A percentile compares a stretch with the other conserved stretches of the same genome.
phyloP scores from a whole-genome alignment of 345 rosid species.

The Linum trigynum region DNA sequence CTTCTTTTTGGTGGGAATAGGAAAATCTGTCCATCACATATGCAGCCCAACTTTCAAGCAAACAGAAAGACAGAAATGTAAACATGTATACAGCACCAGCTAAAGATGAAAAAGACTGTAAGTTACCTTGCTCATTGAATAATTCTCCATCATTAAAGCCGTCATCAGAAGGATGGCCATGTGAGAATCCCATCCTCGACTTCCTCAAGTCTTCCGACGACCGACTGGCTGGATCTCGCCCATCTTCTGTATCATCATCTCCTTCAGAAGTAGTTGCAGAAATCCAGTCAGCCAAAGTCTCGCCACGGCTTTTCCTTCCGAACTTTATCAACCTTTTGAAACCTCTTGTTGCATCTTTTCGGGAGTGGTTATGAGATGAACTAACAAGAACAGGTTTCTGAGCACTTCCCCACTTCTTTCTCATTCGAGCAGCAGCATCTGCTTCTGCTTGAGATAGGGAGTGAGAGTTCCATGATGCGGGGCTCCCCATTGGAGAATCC shows the following conservation, averaged over 20 bases:
- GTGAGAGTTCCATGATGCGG: slow-evolving; percentile 82
- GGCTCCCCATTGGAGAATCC: slow-evolving; percentile 86
- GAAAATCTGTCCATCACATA: too few relatives aligned
- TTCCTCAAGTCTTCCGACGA: slow-evolving; percentile 91
- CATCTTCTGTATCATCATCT: slow-evolving; percentile 95
- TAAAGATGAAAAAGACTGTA: not conserved
- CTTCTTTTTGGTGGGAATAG: too few relatives aligned
- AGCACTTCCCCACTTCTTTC: slow-evolving; percentile 97
- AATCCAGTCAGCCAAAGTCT: slow-evolving; percentile 77
- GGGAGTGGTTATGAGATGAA: slow-evolving; percentile 56
- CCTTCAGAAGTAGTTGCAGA: slow-evolving; percentile 98
- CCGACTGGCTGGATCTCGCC: slow-evolving; percentile 65
- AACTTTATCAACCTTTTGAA: slow-evolving; percentile 85
- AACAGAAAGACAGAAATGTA: not conserved
- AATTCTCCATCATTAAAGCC: slow-evolving; percentile 67
- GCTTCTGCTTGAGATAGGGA: slow-evolving; percentile 55
- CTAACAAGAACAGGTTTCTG: slow-evolving; percentile 67
- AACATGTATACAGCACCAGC: not conserved
- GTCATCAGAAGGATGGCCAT: slow-evolving; percentile 63
- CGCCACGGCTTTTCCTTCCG: slow-evolving; percentile 86
- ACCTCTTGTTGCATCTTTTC: slow-evolving; percentile 81
- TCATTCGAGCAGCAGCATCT: slow-evolving; percentile 68
- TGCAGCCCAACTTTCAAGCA: too few relatives aligned
- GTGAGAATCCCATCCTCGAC: slow-evolving; percentile 84
- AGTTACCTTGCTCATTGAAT: slow-evolving; percentile 73